phyloP scores from a whole-genome alignment of 768 basidiomycete genomes.

The Mycena filopes region DNA sequence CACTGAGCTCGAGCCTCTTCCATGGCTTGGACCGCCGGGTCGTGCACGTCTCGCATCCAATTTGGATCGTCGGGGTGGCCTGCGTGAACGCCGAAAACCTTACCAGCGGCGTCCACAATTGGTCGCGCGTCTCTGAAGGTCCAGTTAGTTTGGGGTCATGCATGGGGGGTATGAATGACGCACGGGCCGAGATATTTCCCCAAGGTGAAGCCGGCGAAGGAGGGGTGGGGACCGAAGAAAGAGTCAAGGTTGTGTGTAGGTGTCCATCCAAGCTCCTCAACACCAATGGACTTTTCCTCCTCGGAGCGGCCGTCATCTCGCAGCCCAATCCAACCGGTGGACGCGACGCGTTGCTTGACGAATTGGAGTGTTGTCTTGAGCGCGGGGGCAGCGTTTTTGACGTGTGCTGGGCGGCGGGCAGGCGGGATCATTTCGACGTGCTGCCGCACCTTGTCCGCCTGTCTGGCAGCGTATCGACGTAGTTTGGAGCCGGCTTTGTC shows the following conservation, averaged over 20 bases:
- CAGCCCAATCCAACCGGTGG: neutral
- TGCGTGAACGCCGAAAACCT: neutral
- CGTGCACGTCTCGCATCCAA: neutral
- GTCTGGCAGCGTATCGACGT: too few species aligned
- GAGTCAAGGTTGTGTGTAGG: neutral
- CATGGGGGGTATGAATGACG: neutral
- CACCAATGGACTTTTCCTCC: neutral
- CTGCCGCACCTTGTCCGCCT: too few species aligned
- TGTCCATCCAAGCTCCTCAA: neutral
- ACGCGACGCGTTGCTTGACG: neutral
- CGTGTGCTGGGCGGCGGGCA: neutral
- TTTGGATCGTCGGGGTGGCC: neutral
- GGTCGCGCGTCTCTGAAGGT: neutral
- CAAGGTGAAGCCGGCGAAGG: neutral
- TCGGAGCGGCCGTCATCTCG: neutral
- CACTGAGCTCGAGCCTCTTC: neutral
- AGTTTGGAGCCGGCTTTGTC: too few species aligned
- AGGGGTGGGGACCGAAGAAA: neutral
- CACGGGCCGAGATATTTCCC: neutral
- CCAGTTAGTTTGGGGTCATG: neutral
- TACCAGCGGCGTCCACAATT: neutral
- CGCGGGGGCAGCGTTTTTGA: neutral
- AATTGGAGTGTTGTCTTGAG: neutral
- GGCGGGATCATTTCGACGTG: too few species aligned
- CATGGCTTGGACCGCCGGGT: constrained; percentile 3